phyloP scores from a whole-genome alignment of 2,329 filamentous ascomycete species.

The Colletotrichum sp. region DNA sequence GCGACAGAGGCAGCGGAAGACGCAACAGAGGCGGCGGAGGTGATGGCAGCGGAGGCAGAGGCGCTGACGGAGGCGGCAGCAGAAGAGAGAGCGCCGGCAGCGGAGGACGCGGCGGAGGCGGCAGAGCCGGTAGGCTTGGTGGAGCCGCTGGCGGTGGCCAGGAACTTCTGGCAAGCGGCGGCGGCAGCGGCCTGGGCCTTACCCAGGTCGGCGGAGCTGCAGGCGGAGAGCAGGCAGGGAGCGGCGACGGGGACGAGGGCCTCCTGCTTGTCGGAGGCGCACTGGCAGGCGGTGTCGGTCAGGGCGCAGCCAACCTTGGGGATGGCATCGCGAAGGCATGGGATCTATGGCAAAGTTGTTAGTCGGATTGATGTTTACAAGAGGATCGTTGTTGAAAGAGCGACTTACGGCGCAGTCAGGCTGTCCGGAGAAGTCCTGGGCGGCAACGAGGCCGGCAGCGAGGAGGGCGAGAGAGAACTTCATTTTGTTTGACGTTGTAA shows the following conservation, averaged over 20 bases:
- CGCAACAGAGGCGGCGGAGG: conserved; percentile 28
- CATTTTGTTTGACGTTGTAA: conserved; percentile 36
- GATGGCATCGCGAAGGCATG: conserved; percentile 41
- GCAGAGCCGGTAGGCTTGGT: neutral
- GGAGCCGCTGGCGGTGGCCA: conserved; percentile 14
- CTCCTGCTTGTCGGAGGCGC: conserved; percentile 35
- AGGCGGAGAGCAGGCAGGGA: conserved; percentile 38
- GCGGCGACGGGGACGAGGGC: conserved; percentile 32
- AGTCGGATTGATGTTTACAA: neutral
- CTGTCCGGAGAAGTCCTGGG: conserved; percentile 40
- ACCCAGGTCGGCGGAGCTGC: conserved; percentile 33
- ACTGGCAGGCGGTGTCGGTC: conserved; percentile 43
- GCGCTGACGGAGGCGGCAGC: neutral
- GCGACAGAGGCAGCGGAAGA: conserved; percentile 19
- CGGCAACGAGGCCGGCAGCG: conserved; percentile 40
- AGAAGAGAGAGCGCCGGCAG: neutral
- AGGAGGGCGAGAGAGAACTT: conserved; percentile 41
- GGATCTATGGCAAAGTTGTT: conserved; percentile 18
- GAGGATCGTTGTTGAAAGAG: neutral
- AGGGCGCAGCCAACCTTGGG: conserved; percentile 38
- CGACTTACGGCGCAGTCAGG: conserved; percentile 46
- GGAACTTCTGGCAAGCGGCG: conserved; percentile 26
- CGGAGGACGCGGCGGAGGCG: neutral
- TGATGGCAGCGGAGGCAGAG: conserved; percentile 33
- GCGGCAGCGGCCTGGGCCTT: conserved; percentile 36